These are phyloP conservation scores for Spiraea crenata DNA, from an alignment of 331 rosid genomes.

Conservation along the genomic window DNA sequence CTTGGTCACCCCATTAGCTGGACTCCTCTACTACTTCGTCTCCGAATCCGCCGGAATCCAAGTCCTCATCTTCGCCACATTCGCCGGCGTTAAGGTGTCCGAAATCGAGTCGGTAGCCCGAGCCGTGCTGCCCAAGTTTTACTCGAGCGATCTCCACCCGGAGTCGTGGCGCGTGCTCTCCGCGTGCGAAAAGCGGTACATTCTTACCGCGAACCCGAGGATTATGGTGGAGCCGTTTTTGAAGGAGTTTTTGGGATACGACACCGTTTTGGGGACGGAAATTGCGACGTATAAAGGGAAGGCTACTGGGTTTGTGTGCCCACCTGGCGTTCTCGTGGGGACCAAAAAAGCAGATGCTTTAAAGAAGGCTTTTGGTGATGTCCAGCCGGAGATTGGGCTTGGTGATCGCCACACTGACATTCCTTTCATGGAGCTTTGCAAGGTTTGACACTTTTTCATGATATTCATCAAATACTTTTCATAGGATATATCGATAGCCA, in stretches of 20 bases:
- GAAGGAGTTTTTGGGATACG: slow-evolving; percentile 68
- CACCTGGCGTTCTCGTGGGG: slow-evolving; percentile 65
- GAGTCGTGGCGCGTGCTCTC: slow-evolving; percentile 77
- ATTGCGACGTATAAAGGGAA: slow-evolving; percentile 42
- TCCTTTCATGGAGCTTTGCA: slow-evolving; percentile 58
- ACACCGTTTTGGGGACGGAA: slow-evolving; percentile 66
- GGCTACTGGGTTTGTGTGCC: slow-evolving; percentile 61
- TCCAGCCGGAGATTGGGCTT: slow-evolving; percentile 57
- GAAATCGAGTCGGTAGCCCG: slow-evolving; percentile 68
- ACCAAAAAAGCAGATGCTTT: slow-evolving; percentile 65
- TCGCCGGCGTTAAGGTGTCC: slow-evolving; percentile 50
- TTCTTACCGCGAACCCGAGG: slow-evolving; percentile 71
- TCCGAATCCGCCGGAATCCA: slow-evolving; percentile 74
- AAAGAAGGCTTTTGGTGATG: slow-evolving; percentile 47
- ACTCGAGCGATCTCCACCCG: slow-evolving; percentile 54
- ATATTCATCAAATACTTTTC: neutral
- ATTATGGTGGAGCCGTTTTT: slow-evolving; percentile 74
- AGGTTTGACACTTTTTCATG: slow-evolving; percentile 36
- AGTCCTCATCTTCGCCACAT: slow-evolving; percentile 55
- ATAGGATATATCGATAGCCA: no score
- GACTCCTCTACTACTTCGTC: slow-evolving; percentile 57
- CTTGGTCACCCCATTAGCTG: slow-evolving; percentile 56
- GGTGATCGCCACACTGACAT: slow-evolving; percentile 71
- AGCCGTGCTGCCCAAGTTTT: slow-evolving; percentile 80
- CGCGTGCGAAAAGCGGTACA: slow-evolving; percentile 54